These are phyloP conservation scores for Saccharum officinarum DNA, from an alignment of 176 grass and related monocot genomes.

Conservation along the genomic window DNA sequence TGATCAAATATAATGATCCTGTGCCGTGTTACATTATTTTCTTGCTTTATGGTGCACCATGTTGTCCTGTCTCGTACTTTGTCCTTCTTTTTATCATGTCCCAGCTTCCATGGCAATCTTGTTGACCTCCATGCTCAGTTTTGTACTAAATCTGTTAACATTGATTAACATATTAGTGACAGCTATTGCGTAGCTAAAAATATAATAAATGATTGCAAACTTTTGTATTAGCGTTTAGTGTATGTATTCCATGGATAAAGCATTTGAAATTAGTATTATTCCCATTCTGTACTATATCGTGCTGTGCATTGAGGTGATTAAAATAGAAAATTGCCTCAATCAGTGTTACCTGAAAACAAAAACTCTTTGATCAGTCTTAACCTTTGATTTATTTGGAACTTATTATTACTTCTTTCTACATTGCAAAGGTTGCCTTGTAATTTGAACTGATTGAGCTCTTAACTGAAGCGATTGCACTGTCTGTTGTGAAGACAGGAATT, in stretches of 20 bases:
- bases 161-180: background rate
- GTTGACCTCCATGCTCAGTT: background rate
- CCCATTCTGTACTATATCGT: background rate
- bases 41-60: background rate
- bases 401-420: constrained; percentile 1
- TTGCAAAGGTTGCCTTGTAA: background rate
- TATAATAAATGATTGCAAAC: background rate
- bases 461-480: background rate
- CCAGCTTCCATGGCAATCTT: constrained; percentile 13
- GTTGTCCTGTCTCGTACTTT: constrained; percentile 1
- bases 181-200: background rate
- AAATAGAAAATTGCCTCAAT: background rate
- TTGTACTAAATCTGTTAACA: constrained; percentile 10
- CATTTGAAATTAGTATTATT: constrained; percentile 1
- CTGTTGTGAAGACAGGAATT: background rate
- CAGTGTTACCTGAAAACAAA: constrained; percentile 1
- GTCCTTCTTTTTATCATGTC: constrained; percentile 10
- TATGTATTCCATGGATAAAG: background rate
- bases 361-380: background rate
- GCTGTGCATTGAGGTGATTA: background rate
- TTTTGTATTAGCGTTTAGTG: background rate
- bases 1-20: background rate
- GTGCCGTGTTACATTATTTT: background rate
- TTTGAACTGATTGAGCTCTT: constrained; percentile 19
- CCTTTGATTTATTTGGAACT: background rate